Base-by-base conservation (phyloP, 768 basidiomycete genomes). In the Scleroderma citrinum region DNA sequence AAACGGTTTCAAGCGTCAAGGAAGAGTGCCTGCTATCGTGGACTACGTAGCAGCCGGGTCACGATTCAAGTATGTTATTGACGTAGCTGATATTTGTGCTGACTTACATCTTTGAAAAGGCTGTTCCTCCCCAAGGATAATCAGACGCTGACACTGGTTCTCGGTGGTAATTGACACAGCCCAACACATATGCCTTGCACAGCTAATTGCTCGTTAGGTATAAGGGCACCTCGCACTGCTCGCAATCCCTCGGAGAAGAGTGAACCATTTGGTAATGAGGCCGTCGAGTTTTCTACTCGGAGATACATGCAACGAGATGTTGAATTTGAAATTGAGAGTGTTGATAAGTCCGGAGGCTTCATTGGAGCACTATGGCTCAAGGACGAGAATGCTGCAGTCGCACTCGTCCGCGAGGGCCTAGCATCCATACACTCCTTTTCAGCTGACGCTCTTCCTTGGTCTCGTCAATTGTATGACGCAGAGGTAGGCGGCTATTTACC, bases 291-390 rank as follows among this genome's bases (percentile, higher is more conserved):
- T 58, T 76, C 91, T 3, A 78, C 78, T 7, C 79, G 82, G 37
- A 77, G 79, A 52, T 93, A 85, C 63, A 85, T 97, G 85, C 95
- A 99, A 65, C 82, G 95, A 24, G 95, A 99, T 60, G 83, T 92
- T 6, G 95, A 99, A 65, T 83, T 98, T 51, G 87, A 91, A 57
- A 83, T 97, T 40, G 91, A 95, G 50, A 77, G 78, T 14, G 80
- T 85, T 14, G 95, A 99, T 72, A 97, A 96, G 69, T 85, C 87
- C 4, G 95, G 95, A 34, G 96, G 96, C 3, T 97, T 95, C 68
- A 94, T 97, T 55, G 94, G 94, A 13, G 69, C 85, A 1, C 74
- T 98, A 47, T 94, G 85, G 66, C 48, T 87, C 56, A 95, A 92
- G 63, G 82, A 76, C 1, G 86, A 90, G 56, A 98, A 96, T 65